phyloP scores from a whole-genome alignment of 2,329 filamentous ascomycete species.

The Metarhizium guizhouense region DNA sequence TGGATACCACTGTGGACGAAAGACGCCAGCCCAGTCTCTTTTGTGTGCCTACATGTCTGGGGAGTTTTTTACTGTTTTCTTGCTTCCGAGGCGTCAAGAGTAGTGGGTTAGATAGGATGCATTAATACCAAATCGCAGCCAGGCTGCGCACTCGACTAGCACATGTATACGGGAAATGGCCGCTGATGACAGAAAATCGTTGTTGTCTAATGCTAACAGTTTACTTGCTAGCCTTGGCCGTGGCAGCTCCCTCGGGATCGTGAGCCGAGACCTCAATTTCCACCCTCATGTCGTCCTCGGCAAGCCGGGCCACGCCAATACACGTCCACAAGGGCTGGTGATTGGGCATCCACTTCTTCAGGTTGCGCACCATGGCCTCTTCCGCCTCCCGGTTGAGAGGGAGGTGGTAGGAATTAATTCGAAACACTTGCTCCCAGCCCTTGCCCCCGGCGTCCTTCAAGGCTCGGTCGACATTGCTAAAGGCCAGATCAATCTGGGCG shows the following conservation, averaged over 20 bases:
- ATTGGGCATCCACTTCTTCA: conserved; percentile 40
- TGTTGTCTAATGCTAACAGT: not conserved
- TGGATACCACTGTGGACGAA: not conserved
- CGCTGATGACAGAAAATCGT: too few relatives aligned
- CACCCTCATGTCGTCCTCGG: conserved; percentile 40
- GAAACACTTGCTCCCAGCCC: conserved; percentile 46
- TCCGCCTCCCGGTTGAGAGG: conserved; percentile 30
- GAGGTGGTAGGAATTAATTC: conserved; percentile 36
- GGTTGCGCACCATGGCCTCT: conserved; percentile 34
- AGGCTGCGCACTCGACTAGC: not conserved
- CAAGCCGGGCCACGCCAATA: conserved; percentile 40
- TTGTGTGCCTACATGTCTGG: not conserved
- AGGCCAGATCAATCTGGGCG: conserved; percentile 41
- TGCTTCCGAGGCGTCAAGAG: conserved; percentile 6
- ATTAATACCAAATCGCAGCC: conserved; percentile 3
- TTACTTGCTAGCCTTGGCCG: not conserved
- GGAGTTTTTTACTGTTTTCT: not conserved
- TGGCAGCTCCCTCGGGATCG: conserved; percentile 12
- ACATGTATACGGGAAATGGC: not conserved
- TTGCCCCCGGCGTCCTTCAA: conserved; percentile 44
- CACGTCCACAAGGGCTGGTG: conserved; percentile 46
- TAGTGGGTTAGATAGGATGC: conserved; percentile 5
- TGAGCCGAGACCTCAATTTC: conserved; percentile 50
- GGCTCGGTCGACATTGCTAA: conserved; percentile 44
- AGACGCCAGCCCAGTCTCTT: not conserved